Percentiles rank a stretch among this genome's conserved stretches.
These are phyloP conservation scores for Ganoderma boninense DNA, from an alignment of 1,284 basidiomycete species.

Conservation along the genomic window DNA sequence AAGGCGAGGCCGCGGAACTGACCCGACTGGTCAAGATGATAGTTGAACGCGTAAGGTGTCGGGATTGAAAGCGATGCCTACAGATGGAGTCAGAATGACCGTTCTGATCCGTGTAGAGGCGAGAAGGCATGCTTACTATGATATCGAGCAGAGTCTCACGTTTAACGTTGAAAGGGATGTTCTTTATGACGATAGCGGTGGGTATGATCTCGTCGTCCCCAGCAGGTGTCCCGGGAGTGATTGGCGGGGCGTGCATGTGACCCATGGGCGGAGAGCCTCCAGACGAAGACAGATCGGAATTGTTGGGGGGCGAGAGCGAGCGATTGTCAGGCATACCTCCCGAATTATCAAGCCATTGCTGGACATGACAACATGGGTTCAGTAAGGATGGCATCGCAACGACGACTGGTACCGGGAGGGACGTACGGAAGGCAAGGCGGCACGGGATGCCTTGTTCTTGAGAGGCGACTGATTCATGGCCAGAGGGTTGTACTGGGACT, in stretches of 20 bases:
- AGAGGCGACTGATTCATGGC: constrained; percentile 70
- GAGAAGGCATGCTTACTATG: constrained; percentile 70
- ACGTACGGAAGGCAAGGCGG: constrained; percentile 76
- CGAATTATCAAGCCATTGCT: constrained; percentile 85
- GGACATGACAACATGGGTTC: constrained; percentile 22
- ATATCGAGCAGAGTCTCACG: constrained; percentile 95
- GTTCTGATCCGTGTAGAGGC: constrained; percentile 24
- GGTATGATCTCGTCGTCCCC: constrained; percentile 95
- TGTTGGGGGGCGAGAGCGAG: constrained; percentile 84
- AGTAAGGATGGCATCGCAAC: constrained; percentile 26
- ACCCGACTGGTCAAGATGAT: constrained; percentile 94
- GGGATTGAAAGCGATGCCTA: constrained; percentile 93
- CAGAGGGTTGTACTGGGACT: constrained; percentile 70
- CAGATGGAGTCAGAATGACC: constrained; percentile 13
- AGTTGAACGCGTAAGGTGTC: constrained; percentile 99
- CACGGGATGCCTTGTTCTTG: constrained; percentile 75
- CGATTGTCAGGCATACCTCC: constrained; percentile 66
- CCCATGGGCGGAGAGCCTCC: constrained; percentile 78
- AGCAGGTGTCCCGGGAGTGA: constrained; percentile 57
- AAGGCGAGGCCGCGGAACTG: constrained; percentile 98
- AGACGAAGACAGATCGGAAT: constrained; percentile 85
- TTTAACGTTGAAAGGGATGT: constrained; percentile 98
- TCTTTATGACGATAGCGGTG: constrained; percentile 99
- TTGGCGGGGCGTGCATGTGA: constrained; percentile 58
- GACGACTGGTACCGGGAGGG: constrained; percentile 21